Conservation (phyloP, 2,329 filamentous ascomycete species). For the Hypomyces perniciosus region DNA sequence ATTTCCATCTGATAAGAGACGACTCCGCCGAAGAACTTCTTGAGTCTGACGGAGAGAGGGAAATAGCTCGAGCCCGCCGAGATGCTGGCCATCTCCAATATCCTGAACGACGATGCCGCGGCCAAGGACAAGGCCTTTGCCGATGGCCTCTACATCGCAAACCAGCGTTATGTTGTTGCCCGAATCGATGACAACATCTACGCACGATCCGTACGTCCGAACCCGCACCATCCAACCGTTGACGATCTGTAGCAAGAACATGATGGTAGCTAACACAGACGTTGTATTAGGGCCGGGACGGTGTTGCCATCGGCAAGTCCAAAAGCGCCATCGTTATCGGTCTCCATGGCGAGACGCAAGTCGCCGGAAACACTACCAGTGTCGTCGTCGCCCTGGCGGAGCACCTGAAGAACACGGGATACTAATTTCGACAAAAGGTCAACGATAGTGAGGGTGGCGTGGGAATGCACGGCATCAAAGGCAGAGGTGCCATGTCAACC, state of each 20-base stretch:
- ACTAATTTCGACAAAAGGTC: conserved; percentile 46
- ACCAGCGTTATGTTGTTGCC: conserved; percentile 72
- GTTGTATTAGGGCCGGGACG: conserved; percentile 58
- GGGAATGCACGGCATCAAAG: not conserved
- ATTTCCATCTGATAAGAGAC: conserved; percentile 18
- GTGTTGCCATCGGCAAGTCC: conserved; percentile 79
- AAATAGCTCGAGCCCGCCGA: conserved; percentile 42
- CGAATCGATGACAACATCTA: conserved; percentile 76
- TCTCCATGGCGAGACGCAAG: conserved; percentile 70
- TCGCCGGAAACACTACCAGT: conserved; percentile 69
- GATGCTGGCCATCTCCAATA: conserved; percentile 51
- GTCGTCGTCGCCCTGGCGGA: conserved; percentile 80
- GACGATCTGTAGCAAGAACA: not conserved
- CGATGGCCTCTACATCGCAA: conserved; percentile 69
- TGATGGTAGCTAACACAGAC: conserved; percentile 6
- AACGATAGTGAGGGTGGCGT: conserved; percentile 1
- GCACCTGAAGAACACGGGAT: conserved; percentile 74
- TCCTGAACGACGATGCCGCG: conserved; percentile 39
- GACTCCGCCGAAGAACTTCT: not conserved
- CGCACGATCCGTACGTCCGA: conserved; percentile 66
- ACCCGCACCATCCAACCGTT: no score
- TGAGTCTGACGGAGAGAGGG: not conserved
- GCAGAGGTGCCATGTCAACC: not conserved
- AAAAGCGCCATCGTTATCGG: conserved; percentile 81
- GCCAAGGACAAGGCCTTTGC: conserved; percentile 61